Percentiles rank a stretch among this genome's conserved stretches.
phyloP scores from a whole-genome alignment of 1,284 basidiomycete genomes.

The Trichosporon faecale region DNA sequence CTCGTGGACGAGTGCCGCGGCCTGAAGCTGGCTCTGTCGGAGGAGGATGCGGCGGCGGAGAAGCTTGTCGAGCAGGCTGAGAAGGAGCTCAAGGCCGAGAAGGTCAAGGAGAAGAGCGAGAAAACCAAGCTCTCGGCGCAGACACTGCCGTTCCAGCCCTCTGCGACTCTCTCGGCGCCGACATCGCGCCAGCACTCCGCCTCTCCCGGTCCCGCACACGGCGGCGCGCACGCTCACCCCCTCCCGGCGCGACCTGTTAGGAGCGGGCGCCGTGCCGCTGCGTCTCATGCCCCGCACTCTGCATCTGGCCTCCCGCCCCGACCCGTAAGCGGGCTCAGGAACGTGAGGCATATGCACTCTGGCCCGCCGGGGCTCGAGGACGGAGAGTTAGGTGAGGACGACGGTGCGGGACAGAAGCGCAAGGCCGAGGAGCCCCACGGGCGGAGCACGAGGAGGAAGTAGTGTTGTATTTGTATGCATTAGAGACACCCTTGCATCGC shows the following conservation, averaged over 20 bases:
- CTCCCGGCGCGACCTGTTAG: not conserved
- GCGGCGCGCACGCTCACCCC: not conserved
- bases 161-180: constrained; percentile 9
- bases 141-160: constrained; percentile 1
- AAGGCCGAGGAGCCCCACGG: constrained; percentile 1
- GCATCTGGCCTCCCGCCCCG: not conserved
- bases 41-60: constrained; percentile 13
- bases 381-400: constrained; percentile 1
- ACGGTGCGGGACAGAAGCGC: not conserved
- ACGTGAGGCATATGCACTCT: not conserved
- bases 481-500: not conserved
- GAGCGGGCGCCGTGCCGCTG: constrained; percentile 2
- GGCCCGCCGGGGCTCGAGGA: constrained; percentile 2
- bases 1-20: constrained; percentile 40
- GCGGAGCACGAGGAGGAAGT: constrained; percentile 2
- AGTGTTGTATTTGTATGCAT: constrained; percentile 11
- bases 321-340: not conserved
- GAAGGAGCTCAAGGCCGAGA: constrained; percentile 19
- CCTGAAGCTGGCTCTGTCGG: constrained; percentile 31
- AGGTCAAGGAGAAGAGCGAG: not conserved
- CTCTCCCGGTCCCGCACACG: not conserved
- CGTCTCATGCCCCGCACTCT: not conserved
- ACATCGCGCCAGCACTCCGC: constrained; percentile 2
- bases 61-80: constrained; percentile 31
- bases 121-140: not conserved